Evolutionary conservation across 306 rosid genomes (phyloP), one percentile per base, ranked within the genome.

Genomic region (Fagus sylvatica): DNA sequence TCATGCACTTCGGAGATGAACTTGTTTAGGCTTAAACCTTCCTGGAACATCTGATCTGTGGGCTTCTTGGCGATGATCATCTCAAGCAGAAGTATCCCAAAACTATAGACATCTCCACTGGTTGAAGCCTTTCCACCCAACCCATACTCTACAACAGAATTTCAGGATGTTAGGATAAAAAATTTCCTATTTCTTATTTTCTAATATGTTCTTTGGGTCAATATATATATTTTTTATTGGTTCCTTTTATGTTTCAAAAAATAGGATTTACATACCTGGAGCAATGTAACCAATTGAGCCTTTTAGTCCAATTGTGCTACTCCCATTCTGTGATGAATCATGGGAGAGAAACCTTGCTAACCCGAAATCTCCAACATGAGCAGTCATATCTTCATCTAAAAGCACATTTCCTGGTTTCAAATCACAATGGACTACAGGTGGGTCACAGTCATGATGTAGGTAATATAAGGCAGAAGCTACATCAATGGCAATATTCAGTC

Each of bases 341-440:
- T 61, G 84, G 61, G 46, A 41, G 46, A 41, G 46, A 41, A 41
- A 41, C 9, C 46, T 41, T 41, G 46, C 46, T 41, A 41, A 41
- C 68, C 89, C 87, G 75, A 86, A 86, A 73, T 86, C 89, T 32
- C n/a, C n/a, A n/a, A 86, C 78, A 83, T 86, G 89, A 48, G 83
- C 85, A 6, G 76, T 74, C 84, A 83, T 83, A 22, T 81, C 33
- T 59, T 86, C 87, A 72, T 83, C 85, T 51, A 83, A 65, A 2
- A 86, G 65, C 3, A 83, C 75, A 80, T 86, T 86, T 15, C 28
- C 83, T 12, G 89, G 89, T 72, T 86, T 83, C 53, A 83, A 30
- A 75, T 83, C 85, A 61, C 89, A 83, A 33, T 86, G 89, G 8
- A 83, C 87, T 68, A 83, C 2, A 39, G 87, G 81, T 15, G 87